These are phyloP conservation scores for Leccinum imitatum DNA, from an alignment of 768 basidiomycete genomes.

Conservation along the genomic window DNA sequence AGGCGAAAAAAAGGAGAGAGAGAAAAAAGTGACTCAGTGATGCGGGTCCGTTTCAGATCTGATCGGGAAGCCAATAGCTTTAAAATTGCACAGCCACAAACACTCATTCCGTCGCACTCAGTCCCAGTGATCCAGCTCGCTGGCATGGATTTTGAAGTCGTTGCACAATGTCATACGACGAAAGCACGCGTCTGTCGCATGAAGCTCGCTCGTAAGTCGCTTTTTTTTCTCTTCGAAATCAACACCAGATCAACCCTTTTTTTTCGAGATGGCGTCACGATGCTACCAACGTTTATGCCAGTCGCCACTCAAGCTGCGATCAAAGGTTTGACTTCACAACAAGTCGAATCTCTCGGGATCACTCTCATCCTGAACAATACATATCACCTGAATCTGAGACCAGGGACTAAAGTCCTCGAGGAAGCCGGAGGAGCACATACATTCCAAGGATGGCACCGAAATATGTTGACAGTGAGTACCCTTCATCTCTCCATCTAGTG, in stretches of 20 bases:
- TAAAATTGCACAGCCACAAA: constrained; percentile 15
- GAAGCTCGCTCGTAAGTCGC: constrained; percentile 68
- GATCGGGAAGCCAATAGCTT: constrained; percentile 4
- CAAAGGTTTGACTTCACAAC: constrained; percentile 85
- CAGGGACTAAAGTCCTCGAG: constrained; percentile 70
- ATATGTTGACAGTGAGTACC: constrained; percentile 72
- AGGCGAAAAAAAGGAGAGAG: not conserved
- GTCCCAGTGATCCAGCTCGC: not conserved
- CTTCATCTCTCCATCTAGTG: not conserved
- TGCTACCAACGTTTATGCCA: constrained; percentile 91
- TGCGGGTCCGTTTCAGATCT: not conserved
- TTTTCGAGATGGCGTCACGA: constrained; percentile 68
- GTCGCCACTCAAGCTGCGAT: constrained; percentile 92
- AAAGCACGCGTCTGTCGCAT: constrained; percentile 83
- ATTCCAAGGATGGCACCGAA: constrained; percentile 87
- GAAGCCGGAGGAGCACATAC: constrained; percentile 83
- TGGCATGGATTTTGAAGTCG: constrained; percentile 76
- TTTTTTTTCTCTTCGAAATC: constrained; percentile 3
- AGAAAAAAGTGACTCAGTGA: not conserved
- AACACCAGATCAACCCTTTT: constrained; percentile 1
- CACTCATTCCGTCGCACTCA: not conserved
- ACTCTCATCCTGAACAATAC: constrained; percentile 88
- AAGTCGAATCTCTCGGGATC: constrained; percentile 78
- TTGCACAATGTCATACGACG: constrained; percentile 81
- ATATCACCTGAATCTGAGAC: constrained; percentile 86